Evolutionary conservation across 1,284 basidiomycete species (phyloP).

Genomic region (Afroboletus lepidellus): DNA sequence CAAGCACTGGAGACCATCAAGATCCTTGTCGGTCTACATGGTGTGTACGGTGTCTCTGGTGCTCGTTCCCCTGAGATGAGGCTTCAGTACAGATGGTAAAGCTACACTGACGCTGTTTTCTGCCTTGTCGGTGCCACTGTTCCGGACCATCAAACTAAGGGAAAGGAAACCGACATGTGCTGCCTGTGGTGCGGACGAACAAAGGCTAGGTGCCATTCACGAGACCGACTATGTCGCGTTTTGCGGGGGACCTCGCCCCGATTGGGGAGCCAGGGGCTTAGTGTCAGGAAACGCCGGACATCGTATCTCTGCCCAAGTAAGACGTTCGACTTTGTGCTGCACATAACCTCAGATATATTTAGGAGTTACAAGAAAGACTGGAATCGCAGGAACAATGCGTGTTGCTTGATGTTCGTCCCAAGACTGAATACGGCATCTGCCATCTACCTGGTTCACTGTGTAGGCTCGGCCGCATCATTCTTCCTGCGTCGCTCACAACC

Average conservation of each 20-base stretch:
- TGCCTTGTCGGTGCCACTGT: slow-evolving; percentile 68
- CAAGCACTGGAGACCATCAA: slow-evolving; percentile 92
- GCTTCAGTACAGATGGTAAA: slow-evolving; percentile 44
- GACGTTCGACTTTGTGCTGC: neutral
- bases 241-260: slow-evolving; percentile 67
- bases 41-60: slow-evolving; percentile 41
- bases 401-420: slow-evolving; percentile 83
- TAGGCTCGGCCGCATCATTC: slow-evolving; percentile 38
- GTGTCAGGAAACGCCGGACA: slow-evolving; percentile 34
- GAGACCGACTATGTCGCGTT: slow-evolving; percentile 74
- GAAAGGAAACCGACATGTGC: slow-evolving; percentile 59
- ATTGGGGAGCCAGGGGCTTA: slow-evolving; percentile 61
- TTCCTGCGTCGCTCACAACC: neutral
- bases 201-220: slow-evolving; percentile 44
- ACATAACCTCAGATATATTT: neutral
- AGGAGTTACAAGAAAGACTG: slow-evolving; percentile 41
- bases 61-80: slow-evolving; percentile 5
- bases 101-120: slow-evolving; percentile 73
- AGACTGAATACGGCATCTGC: slow-evolving; percentile 86
- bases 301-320: slow-evolving; percentile 54
- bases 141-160: slow-evolving; percentile 82
- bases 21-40: slow-evolving; percentile 70
- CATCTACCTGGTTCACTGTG: slow-evolving; percentile 74
- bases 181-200: slow-evolving; percentile 55
- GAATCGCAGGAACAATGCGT: slow-evolving; percentile 35